Evolutionary conservation across 1,284 basidiomycete species (phyloP), one percentile per base, ranked within the genome.

Genomic region (Xerocomus nothofagi): DNA sequence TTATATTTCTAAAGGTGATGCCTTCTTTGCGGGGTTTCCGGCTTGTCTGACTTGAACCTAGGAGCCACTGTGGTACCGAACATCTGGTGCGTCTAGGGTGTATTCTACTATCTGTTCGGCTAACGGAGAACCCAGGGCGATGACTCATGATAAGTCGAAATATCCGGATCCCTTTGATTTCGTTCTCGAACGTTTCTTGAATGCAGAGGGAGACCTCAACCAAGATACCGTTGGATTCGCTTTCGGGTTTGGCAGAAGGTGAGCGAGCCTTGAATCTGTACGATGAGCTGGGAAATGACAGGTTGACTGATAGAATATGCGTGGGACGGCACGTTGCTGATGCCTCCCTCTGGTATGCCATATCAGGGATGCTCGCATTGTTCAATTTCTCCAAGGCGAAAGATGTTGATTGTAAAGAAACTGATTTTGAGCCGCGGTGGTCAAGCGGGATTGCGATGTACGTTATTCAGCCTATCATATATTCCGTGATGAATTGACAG

Each of bases 201-300:
- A 65, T 20, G 31, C 36, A 18, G 39, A 53, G 6, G 57, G 51
- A 18, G 38, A 57, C 14, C 41, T 65, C 6, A 59, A 42, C 37
- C 43, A 47, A n/a, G 57, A 63, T 29, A 49, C 47, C 3, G 26
- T 60, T 9, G 43, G 33, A 15, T 54, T 53, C 18, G 47, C 44
- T 15, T 67, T 63, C 18, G 61, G 66, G 32, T 66, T 62, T 42
- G 56, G 62, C 12, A 57, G 58, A 52, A 61, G 63, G 59, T 62
- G 12, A 21, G 51, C 17, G 29, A 31, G 8, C 33, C 29, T n/a
- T 21, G 17, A 20, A 18, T 6, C 39, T 24, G 21, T 36, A 15
- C 3, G 14, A 27, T 11, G 43, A 27, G 7, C 15, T 17, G 11
- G 11, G 14, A 39, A 10, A n/a, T 26, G 6, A 34, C 9, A 21